Evolutionary conservation across 2,329 filamentous ascomycete species (phyloP), one percentile per base, ranked within the genome.

Genomic region (Phyllosticta capitalensis): DNA sequence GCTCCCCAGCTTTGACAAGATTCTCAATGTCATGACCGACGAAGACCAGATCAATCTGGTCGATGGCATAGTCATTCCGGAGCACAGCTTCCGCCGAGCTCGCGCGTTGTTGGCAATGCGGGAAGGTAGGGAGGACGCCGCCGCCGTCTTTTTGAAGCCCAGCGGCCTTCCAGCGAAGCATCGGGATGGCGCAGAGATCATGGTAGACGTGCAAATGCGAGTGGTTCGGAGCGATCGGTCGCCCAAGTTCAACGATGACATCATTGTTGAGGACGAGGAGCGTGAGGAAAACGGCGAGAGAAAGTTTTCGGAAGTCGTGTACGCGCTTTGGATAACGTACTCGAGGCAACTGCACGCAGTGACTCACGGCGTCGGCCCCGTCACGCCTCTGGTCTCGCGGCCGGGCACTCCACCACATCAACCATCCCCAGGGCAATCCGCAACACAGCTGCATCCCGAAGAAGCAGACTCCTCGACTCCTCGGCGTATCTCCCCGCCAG

Each of bases 261-360:
- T 85, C 1, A 82, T 87, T n/a, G 78, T 83, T 57, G 85, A 90
- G 69, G 76, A 79, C 53, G 69, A 75, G 62, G 70, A 72, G 24
- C 28, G 51, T 10, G 60, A 56, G 22, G n/a, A 68, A 77, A 2
- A 77, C 81, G 62, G 83, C 86, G 60, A 56, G 28, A 14, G 68
- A 77, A 3, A 78, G 81, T 62, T 83, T 86, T 63, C 67, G 21
- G 91, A 96, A 71, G 82, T 95, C 63, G 91, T 97, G 0, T 97
- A 92, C 75, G 94, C 94, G 10, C 76, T 99, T 28, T 99, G 94
- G 94, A 88, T 99, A 65, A 97, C 92, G 1, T 99, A 97, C 71
- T 97, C 92, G 19, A 83, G 92, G 63, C 90, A 96, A 68, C 80
- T 97, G 12, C 94, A 99, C 71, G 88, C 89, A 17, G 81, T 85